phyloP scores from a whole-genome alignment of 768 basidiomycete species.

The Termitomyces sp. region DNA sequence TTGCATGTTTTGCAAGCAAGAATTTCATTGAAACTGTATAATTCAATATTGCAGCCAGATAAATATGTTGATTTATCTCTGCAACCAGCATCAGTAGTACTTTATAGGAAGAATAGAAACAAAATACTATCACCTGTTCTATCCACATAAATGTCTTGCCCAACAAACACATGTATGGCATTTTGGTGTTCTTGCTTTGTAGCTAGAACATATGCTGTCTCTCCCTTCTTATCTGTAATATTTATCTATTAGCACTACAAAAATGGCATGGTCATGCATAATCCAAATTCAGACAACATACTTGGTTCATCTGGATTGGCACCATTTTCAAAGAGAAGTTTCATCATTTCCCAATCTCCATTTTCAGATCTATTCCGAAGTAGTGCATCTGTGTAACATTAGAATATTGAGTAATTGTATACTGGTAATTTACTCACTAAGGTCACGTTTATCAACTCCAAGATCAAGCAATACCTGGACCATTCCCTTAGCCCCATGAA shows the following conservation, averaged over 20 bases:
- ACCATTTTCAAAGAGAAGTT: background rate
- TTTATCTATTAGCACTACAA: background rate
- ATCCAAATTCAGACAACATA: background rate
- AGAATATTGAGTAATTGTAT: background rate
- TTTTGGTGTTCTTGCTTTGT: background rate
- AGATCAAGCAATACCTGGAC: background rate
- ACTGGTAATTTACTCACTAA: background rate
- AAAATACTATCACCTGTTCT: background rate
- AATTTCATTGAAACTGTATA: background rate
- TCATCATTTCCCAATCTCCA: background rate
- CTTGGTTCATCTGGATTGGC: background rate
- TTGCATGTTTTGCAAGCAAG: background rate
- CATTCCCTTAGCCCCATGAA: background rate
- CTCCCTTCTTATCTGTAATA: background rate
- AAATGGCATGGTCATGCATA: background rate
- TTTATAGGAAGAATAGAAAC: too few relatives aligned
- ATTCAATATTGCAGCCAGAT: background rate
- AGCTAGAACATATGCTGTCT: background rate
- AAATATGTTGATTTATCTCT: background rate
- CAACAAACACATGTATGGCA: background rate
- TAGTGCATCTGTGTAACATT: background rate
- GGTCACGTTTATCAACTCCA: background rate
- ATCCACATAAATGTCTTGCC: background rate
- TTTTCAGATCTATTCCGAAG: background rate
- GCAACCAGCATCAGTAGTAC: background rate